phyloP scores from a whole-genome alignment of 371 early-diverging fungal genomes.

The Actinomucor elegans region DNA sequence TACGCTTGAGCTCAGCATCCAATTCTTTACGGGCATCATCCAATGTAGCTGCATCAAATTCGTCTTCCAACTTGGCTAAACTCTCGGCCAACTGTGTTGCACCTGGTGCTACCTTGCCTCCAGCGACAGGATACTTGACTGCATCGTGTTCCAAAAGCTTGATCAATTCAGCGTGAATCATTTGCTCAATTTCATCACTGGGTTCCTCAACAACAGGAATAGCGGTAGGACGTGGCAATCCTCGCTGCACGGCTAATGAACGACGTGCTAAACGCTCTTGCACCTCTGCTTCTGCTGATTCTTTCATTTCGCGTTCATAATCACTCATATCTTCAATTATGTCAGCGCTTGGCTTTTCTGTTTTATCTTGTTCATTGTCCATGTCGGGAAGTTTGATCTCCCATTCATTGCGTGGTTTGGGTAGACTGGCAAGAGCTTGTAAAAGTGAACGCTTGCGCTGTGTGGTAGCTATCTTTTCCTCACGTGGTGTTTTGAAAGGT shows the following conservation, averaged over 20 bases:
- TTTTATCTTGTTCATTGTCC: constrained; percentile 43
- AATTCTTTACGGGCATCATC: constrained; percentile 46
- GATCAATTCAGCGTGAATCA: constrained; percentile 70
- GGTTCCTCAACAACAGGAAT: constrained; percentile 16
- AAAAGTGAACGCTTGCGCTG: constrained; percentile 49
- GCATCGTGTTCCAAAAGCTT: constrained; percentile 68
- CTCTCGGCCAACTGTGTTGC: constrained; percentile 26
- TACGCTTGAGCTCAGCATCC: constrained; percentile 34
- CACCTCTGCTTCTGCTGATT: constrained; percentile 37
- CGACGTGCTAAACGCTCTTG: constrained; percentile 58
- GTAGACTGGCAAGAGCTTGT: constrained; percentile 69
- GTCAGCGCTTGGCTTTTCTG: constrained; percentile 8
- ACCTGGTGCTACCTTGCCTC: constrained; percentile 56
- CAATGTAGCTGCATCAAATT: constrained; percentile 42
- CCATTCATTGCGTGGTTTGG: constrained; percentile 92
- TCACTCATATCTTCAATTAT: constrained; percentile 69
- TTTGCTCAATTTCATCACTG: constrained; percentile 9
- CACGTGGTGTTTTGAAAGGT: constrained; percentile 57
- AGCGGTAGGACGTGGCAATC: constrained; percentile 75
- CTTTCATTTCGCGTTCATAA: constrained; percentile 56
- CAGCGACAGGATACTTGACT: constrained; percentile 66
- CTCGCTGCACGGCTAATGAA: constrained; percentile 73
- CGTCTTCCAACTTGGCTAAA: constrained; percentile 49
- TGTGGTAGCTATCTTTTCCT: constrained; percentile 52
- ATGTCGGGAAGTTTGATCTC: constrained; percentile 86